These are phyloP conservation scores for Acorus calamus DNA, from an alignment of 106 monocot genomes.

Conservation along the genomic window DNA sequence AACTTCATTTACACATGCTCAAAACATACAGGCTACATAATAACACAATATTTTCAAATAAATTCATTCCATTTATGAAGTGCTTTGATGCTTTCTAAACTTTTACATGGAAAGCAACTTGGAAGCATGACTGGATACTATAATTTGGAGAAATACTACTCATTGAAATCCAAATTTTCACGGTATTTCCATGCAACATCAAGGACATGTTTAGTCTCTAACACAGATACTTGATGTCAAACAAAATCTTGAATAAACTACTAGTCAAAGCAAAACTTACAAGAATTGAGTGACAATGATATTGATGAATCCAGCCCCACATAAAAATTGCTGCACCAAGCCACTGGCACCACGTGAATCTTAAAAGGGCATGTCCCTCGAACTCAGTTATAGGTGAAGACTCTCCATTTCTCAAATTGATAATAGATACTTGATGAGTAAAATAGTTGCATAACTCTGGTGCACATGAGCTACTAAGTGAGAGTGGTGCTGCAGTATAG, in stretches of 20 bases:
- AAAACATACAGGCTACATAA: too few species aligned
- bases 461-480: constrained; percentile 40
- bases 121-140: too few species aligned
- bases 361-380: constrained; percentile 29
- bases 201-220: background rate
- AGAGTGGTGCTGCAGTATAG: constrained; percentile 69
- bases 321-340: constrained; percentile 57
- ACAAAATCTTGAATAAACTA: background rate
- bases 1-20: too few species aligned
- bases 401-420: constrained; percentile 39
- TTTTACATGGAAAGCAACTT: too few species aligned
- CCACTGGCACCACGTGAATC: constrained; percentile 66
- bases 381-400: constrained; percentile 32
- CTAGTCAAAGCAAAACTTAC: constrained; percentile 33
- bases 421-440: constrained; percentile 26
- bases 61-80: too few species aligned
- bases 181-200: too few species aligned
- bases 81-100: too few species aligned
- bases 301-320: constrained; percentile 87
- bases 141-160: too few species aligned
- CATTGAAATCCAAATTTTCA: too few species aligned
- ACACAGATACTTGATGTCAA: background rate
- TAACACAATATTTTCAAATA: too few species aligned
- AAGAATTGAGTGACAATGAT: constrained; percentile 77
- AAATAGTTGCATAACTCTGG: constrained; percentile 31